Evolutionary conservation across 495 filamentous ascomycete genomes (phyloP), one percentile per base, ranked within the genome.

Genomic region (Trichoderma orchidacearum): DNA sequence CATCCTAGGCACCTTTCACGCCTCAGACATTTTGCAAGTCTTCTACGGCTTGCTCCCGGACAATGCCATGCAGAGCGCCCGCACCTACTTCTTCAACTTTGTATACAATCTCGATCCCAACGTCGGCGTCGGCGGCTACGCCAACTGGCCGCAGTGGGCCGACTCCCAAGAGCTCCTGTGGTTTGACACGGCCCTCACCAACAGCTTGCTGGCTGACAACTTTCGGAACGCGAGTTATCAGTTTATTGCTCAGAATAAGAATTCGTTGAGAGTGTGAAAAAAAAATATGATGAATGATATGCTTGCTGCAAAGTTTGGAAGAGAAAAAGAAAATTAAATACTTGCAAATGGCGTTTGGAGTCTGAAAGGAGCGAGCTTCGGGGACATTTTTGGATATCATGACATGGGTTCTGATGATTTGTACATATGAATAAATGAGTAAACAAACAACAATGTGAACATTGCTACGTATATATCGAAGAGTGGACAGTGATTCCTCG

Each of bases 1-100:
- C 0, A 72, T 89, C 48, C 62, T 89, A 0, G 87, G 86, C 11
- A 89, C 85, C 0, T 86, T 85, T 70, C 86, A 90, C 67, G 83
- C 72, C 21, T 77, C 72, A 13, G 86, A 90, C 58, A 59, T 89
- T 6, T 55, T 83, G 11, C 84, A 83, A 63, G 78, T 87, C 0
- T 86, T 86, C 57, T 81, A 79, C 59, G 81, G 79, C 0, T 66
- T 83, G 30, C 61, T 77, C 28, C 77, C 81, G 12, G 80, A 85
- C 68, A 79, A 83, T 53, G 83, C 81, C n/a, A 77, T 78, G 51
- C 63, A 59, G 30, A 69, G 77, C 28, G 77, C 84, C 57, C 78
- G 82, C 56, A 71, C 71, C 30, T 87, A 85, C 60, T 88, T 85
- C 53, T 62, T 84, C 58, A 80, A 76, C 32, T 89, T 88, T 63